Percentiles rank a stretch among this genome's conserved stretches.
phyloP scores from a whole-genome alignment of 1,284 basidiomycete species.

The Psilocybe mexicana region DNA sequence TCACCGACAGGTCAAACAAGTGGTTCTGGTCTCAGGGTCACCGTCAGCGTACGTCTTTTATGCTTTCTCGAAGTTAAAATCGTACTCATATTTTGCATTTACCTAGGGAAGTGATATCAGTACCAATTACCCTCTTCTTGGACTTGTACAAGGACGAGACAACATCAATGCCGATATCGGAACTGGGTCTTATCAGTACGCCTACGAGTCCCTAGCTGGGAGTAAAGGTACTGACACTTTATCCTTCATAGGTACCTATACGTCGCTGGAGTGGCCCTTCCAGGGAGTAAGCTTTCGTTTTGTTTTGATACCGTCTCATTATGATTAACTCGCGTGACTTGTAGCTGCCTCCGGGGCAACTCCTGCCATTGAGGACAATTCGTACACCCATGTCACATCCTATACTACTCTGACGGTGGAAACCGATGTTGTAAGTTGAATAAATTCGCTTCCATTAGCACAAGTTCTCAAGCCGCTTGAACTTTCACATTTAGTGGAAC shows the following conservation, averaged over 20 bases:
- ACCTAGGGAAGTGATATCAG: conserved; percentile 3
- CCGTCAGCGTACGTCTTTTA: neutral
- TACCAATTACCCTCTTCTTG: neutral
- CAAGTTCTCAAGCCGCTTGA: neutral
- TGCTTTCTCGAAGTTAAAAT: neutral
- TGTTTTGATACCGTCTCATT: neutral
- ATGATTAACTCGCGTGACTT: neutral
- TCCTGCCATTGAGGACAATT: neutral
- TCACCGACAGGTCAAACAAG: neutral
- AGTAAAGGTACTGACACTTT: neutral
- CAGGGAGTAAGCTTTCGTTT: neutral
- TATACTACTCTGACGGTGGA: neutral
- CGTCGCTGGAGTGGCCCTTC: conserved; percentile 1
- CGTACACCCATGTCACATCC: neutral
- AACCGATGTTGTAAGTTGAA: conserved; percentile 1
- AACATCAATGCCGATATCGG: conserved; percentile 1
- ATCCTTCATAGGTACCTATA: neutral
- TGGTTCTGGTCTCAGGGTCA: neutral
- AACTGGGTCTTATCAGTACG: conserved; percentile 1
- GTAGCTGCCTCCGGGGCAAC: neutral
- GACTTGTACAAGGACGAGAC: conserved; percentile 8
- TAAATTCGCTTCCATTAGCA: neutral
- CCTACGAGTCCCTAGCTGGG: neutral
- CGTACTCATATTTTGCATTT: neutral
- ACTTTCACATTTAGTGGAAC: neutral